A percentile compares a stretch with the other conserved stretches of the same genome.
Conservation (phyloP, 2,329 filamentous ascomycete genomes). For the Fusarium sororula region DNA sequence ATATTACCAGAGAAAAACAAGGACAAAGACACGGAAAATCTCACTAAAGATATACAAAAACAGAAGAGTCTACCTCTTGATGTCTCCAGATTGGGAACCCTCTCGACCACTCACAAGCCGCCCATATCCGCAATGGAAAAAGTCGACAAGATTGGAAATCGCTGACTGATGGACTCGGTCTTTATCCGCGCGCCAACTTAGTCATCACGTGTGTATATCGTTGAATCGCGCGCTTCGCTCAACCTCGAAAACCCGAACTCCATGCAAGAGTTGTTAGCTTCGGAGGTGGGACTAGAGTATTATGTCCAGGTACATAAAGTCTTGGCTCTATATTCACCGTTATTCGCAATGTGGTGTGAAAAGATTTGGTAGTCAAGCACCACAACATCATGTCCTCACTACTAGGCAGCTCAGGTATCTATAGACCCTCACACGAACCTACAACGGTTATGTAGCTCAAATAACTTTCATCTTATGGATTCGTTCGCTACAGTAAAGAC, state of each 20-base stretch:
- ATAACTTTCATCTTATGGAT: constrained; percentile 5
- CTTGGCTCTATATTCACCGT: neutral
- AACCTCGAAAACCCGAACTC: neutral
- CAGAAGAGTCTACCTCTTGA: constrained; percentile 20
- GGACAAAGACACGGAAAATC: neutral
- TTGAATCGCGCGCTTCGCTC: neutral
- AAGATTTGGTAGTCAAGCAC: too few relatives aligned
- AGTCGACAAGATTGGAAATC: constrained; percentile 29
- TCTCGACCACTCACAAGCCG: constrained; percentile 27
- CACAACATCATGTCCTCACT: neutral
- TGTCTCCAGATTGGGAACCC: constrained; percentile 6
- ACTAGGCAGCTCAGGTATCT: neutral
- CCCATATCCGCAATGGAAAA: constrained; percentile 7
- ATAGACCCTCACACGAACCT: neutral
- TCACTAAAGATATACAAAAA: constrained; percentile 17
- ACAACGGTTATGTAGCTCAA: neutral
- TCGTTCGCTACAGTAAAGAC: constrained; percentile 11
- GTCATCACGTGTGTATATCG: constrained; percentile 23
- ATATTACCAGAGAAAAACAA: neutral
- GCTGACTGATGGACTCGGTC: constrained; percentile 32
- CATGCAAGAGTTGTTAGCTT: neutral
- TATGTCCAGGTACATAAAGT: neutral
- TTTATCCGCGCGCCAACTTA: constrained; percentile 37
- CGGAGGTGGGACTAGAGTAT: too few relatives aligned
- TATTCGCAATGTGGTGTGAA: neutral